Evolutionary conservation across 108 stramenopile genomes (phyloP), one percentile per base, ranked within the genome.

Genomic region (Nitzschia inconspicua): DNA sequence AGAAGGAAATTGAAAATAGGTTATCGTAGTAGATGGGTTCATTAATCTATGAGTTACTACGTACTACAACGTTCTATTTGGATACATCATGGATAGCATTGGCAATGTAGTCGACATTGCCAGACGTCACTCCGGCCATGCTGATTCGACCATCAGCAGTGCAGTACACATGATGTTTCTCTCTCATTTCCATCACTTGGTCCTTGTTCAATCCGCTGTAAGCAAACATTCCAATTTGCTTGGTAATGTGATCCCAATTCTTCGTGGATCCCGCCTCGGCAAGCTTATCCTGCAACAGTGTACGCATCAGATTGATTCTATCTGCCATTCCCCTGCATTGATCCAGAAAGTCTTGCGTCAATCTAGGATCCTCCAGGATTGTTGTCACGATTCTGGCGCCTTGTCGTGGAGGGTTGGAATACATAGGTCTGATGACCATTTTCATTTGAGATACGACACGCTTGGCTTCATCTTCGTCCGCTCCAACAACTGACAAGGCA

Each of bases 271-370:
- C 95, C 29, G 69, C 75, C 34, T 62, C 79, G 50, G 95, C 93
- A 48, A 99, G 66, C 23, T 83, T 70, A 36, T 55, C 44, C 42
- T 81, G 65, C 60, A 99, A 80, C 47, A 39, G 57, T 3, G 53
- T 51, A 18, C 99, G 83, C 98, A 98, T 98, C 19, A 63, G 47
- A 26, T 84, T 72, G 68, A 99, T 99, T 23, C 98, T 91, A 53
- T 95, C 91, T 19, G 98, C 97, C 99, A 99, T 99, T 19, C 81
- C 94, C 82, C 85, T 82, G 73, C 96, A 97, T 66, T 97, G 93
- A 23, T 81, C 84, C 29, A 80, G 44, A 72, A 95, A 99, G 35
- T 97, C 87, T 34, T 72, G 57, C 14, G 77, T 76, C 43, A 98
- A 75, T 50, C 66, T 62, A 3, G 86, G 74, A 77, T 92, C 92